A percentile compares a stretch with the other conserved stretches of the same genome.
Evolutionary conservation across 1,284 basidiomycete genomes (phyloP).

Genomic region (Athelia psychrophila): DNA sequence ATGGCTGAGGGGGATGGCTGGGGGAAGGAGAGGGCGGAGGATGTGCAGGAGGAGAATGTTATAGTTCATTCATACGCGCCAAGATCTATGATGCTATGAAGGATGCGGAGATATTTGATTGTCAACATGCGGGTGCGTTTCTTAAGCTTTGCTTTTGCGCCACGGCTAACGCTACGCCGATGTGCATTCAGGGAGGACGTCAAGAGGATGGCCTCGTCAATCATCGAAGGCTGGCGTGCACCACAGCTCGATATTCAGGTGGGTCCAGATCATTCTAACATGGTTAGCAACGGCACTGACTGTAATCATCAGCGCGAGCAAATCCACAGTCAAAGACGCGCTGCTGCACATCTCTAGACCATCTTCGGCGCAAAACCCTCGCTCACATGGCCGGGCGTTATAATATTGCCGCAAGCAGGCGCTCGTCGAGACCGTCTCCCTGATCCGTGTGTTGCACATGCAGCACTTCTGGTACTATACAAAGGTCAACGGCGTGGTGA

Average conservation of each 20-base stretch:
- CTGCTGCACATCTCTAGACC: constrained; percentile 78
- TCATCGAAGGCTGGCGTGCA: constrained; percentile 92
- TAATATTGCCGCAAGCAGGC: constrained; percentile 85
- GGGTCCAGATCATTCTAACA: not conserved
- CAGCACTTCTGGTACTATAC: constrained; percentile 93
- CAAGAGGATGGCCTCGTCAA: constrained; percentile 97
- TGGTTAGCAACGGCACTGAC: constrained; percentile 5
- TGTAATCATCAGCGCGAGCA: constrained; percentile 53
- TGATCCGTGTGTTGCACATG: constrained; percentile 87
- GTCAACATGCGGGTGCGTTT: constrained; percentile 80
- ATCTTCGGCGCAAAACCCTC: constrained; percentile 74
- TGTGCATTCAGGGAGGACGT: constrained; percentile 66
- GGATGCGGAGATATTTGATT: constrained; percentile 91
- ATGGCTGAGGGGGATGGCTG: constrained; percentile 19
- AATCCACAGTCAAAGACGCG: constrained; percentile 83
- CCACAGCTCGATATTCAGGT: constrained; percentile 89
- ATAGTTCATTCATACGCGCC: constrained; percentile 79
- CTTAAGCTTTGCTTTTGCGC: constrained; percentile 5
- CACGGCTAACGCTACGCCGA: constrained; percentile 1
- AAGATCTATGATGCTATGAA: constrained; percentile 97
- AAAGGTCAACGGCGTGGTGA: constrained; percentile 76
- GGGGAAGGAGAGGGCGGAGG: constrained; percentile 21
- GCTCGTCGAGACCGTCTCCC: constrained; percentile 83
- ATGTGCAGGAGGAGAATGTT: constrained; percentile 35
- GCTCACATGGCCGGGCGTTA: constrained; percentile 52